phyloP scores from a whole-genome alignment of 371 early-diverging fungal species.

The Blastocladiella emersonii region DNA sequence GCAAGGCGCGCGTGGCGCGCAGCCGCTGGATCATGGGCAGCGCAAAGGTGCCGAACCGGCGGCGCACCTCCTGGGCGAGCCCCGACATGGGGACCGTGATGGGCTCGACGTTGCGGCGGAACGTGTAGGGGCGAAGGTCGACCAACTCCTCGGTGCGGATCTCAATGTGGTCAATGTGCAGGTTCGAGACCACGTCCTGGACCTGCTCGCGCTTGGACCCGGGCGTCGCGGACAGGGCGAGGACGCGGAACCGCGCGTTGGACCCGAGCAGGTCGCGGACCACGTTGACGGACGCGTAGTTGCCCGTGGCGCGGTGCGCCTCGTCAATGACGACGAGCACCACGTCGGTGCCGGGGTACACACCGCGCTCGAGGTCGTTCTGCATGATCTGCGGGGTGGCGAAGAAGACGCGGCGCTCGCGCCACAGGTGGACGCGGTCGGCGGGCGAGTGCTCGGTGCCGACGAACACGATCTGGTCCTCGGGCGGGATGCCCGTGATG shows the following conservation, averaged over 20 bases:
- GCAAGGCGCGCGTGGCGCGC: too few species aligned
- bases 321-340: slow-evolving; percentile 79
- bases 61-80: slow-evolving; percentile 21
- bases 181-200: slow-evolving; percentile 56
- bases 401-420: slow-evolving; percentile 57
- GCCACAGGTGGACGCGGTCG: slow-evolving; percentile 37
- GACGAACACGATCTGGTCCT: slow-evolving; percentile 56
- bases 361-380: slow-evolving; percentile 51
- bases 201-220: slow-evolving; percentile 60
- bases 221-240: slow-evolving; percentile 87
- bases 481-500: slow-evolving; percentile 52
- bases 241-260: slow-evolving; percentile 49
- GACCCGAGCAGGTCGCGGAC: slow-evolving; percentile 35
- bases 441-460: slow-evolving; percentile 42
- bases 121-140: slow-evolving; percentile 62
- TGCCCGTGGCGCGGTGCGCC: slow-evolving; percentile 79
- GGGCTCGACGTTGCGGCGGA: slow-evolving; percentile 46
- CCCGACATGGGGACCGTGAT: slow-evolving; percentile 25
- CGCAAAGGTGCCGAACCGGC: slow-evolving; percentile 12
- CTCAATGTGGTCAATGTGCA: slow-evolving; percentile 63
- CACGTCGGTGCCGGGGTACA: slow-evolving; percentile 38
- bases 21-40: not conserved
- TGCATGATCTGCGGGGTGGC: slow-evolving; percentile 79
- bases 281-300: slow-evolving; percentile 66
- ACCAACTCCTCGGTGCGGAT: slow-evolving; percentile 79